These are phyloP conservation scores for Neodidymelliopsis sp. DNA, from an alignment of 2,329 filamentous ascomycete species.

Conservation along the genomic window DNA sequence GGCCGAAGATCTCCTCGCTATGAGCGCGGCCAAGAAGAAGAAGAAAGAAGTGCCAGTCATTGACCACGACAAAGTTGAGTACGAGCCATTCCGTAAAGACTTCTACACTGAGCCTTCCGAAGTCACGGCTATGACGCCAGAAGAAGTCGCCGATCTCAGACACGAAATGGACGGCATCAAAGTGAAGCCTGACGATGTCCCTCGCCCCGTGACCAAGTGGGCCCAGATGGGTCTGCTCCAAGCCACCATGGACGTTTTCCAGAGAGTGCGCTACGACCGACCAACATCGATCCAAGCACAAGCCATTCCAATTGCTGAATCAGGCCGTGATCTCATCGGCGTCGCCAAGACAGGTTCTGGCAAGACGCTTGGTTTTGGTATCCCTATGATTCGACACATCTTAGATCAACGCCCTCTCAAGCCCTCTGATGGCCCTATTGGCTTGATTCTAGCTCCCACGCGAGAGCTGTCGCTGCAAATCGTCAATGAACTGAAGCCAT, in stretches of 20 bases:
- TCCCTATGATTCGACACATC: slow-evolving; percentile 98
- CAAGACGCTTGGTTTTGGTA: slow-evolving; percentile 93
- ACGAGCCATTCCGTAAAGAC: slow-evolving; percentile 87
- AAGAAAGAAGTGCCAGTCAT: slow-evolving; percentile 94
- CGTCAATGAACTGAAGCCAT: slow-evolving; percentile 92
- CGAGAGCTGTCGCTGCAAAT: slow-evolving; percentile 94
- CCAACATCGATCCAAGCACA: slow-evolving; percentile 96
- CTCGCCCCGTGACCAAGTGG: slow-evolving; percentile 95
- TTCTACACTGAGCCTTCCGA: slow-evolving; percentile 95
- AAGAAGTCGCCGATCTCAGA: slow-evolving; percentile 81
- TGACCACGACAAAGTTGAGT: slow-evolving; percentile 85
- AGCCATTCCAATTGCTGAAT: slow-evolving; percentile 94
- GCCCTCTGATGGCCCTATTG: slow-evolving; percentile 85
- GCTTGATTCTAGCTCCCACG: slow-evolving; percentile 91
- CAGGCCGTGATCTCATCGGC: slow-evolving; percentile 91
- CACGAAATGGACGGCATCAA: slow-evolving; percentile 95
- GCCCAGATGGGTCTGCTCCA: slow-evolving; percentile 91
- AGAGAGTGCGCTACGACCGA: slow-evolving; percentile 80
- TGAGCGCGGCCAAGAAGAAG: slow-evolving; percentile 74
- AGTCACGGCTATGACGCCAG: slow-evolving; percentile 80
- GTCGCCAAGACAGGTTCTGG: slow-evolving; percentile 98
- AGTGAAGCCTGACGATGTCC: slow-evolving; percentile 76
- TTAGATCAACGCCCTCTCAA: slow-evolving; percentile 87
- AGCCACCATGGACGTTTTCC: slow-evolving; percentile 85
- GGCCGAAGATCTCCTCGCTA: slow-evolving; percentile 59